Evolutionary conservation across 1,284 basidiomycete genomes (phyloP).

Genomic region (Takashimella tepidaria): DNA sequence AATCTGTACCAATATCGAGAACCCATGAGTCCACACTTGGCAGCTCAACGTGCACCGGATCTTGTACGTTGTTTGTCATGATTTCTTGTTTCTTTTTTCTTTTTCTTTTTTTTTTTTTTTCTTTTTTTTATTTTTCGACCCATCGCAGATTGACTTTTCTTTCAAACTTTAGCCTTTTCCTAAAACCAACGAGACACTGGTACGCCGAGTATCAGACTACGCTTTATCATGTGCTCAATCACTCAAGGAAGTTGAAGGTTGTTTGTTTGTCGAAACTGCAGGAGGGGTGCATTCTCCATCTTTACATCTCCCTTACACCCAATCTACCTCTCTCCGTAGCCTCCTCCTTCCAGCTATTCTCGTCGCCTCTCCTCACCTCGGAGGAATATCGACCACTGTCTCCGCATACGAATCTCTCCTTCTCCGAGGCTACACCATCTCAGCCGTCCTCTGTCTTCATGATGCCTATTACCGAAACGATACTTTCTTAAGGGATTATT

Average conservation of each 20-base stretch:
- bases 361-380: conserved; percentile 80
- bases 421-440: conserved; percentile 84
- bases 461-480: conserved; percentile 82
- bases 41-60: conserved; percentile 60
- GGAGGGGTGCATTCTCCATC: conserved; percentile 94
- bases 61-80: conserved; percentile 42
- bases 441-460: conserved; percentile 80
- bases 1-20: conserved; percentile 82
- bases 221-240: conserved; percentile 54
- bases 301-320: conserved; percentile 72
- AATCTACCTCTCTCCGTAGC: conserved; percentile 76
- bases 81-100: no score
- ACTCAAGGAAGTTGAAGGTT: conserved; percentile 42
- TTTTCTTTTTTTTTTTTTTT: no score
- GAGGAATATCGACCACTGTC: conserved; percentile 92
- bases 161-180: conserved; percentile 34
- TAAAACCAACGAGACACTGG: conserved; percentile 59
- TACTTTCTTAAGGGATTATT: conserved; percentile 75
- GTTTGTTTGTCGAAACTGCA: conserved; percentile 88
- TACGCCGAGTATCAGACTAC: conserved; percentile 61
- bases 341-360: conserved; percentile 82
- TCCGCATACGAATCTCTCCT: conserved; percentile 86
- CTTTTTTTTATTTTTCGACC: no score
- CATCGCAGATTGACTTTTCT: no score
- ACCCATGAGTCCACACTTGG: conserved; percentile 90